phyloP scores from a whole-genome alignment of 2,329 filamentous ascomycete genomes.

The Xylaria sp. region DNA sequence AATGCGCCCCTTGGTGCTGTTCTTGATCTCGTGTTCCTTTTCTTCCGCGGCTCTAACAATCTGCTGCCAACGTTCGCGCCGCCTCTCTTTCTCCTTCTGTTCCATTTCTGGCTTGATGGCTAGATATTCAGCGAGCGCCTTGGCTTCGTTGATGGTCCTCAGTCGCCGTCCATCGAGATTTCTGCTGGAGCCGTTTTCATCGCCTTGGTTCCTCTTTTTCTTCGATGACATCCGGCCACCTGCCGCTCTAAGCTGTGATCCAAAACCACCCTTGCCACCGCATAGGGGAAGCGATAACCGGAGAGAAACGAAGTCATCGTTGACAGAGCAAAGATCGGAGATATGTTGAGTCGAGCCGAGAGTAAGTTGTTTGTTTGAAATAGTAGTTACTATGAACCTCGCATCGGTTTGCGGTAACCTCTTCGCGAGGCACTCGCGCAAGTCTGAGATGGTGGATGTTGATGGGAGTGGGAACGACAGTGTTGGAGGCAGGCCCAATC shows the following conservation, averaged over 20 bases:
- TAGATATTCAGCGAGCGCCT: conserved; percentile 92
- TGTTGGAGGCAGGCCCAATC: conserved; percentile 84
- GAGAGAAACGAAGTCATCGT: conserved; percentile 81
- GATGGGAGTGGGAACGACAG: conserved; percentile 78
- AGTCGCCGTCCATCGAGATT: conserved; percentile 92
- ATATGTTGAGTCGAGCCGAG: conserved; percentile 65
- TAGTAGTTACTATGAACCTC: conserved; percentile 82
- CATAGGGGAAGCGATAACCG: conserved; percentile 82
- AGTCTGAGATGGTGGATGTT: conserved; percentile 72
- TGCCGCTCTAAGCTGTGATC: conserved; percentile 94
- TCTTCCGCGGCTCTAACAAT: conserved; percentile 87
- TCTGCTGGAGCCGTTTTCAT: conserved; percentile 89
- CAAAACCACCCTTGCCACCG: conserved; percentile 97
- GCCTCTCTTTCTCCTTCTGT: conserved; percentile 87
- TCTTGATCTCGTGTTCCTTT: conserved; percentile 83
- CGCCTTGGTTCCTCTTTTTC: conserved; percentile 84
- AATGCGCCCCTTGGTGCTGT: conserved; percentile 75
- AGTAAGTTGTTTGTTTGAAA: conserved; percentile 77
- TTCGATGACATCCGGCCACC: conserved; percentile 98
- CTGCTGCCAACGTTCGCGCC: conserved; percentile 85
- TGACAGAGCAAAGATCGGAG: conserved; percentile 65
- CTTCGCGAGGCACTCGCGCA: conserved; percentile 71
- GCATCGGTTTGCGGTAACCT: conserved; percentile 68
- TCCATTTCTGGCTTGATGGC: conserved; percentile 98
- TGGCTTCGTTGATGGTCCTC: conserved; percentile 93